Conservation (phyloP, 768 basidiomycete species). For the Agaricus bisporus region DNA sequence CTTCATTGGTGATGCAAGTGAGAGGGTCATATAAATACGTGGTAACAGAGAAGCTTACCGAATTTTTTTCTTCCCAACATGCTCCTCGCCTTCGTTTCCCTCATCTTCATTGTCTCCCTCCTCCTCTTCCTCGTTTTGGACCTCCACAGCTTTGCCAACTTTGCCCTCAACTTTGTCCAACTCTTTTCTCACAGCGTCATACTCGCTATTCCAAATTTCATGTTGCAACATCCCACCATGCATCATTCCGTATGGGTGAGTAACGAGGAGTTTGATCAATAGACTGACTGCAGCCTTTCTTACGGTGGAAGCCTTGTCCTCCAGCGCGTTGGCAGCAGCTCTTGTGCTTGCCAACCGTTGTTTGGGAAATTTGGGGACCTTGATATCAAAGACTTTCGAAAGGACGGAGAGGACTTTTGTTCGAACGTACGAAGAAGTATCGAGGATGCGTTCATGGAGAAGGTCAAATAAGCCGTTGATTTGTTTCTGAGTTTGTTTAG, state of each 20-base stretch:
- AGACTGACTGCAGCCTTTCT: constrained; percentile 78
- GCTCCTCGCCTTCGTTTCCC: constrained; percentile 20
- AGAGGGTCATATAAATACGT: not conserved
- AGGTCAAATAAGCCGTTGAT: constrained; percentile 77
- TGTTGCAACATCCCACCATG: constrained; percentile 78
- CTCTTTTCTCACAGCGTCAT: constrained; percentile 54
- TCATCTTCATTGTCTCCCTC: constrained; percentile 24
- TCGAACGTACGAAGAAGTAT: constrained; percentile 87
- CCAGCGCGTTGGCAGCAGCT: constrained; percentile 72
- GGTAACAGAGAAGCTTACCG: constrained; percentile 18
- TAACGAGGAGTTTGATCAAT: constrained; percentile 66
- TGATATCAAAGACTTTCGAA: constrained; percentile 65
- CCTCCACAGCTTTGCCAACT: constrained; percentile 57
- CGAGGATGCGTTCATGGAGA: constrained; percentile 82
- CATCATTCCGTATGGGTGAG: constrained; percentile 83
- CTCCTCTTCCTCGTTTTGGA: constrained; percentile 32
- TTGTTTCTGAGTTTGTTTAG: constrained; percentile 58
- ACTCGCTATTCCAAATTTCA: constrained; percentile 68
- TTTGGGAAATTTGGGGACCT: constrained; percentile 74
- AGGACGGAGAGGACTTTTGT: constrained; percentile 79
- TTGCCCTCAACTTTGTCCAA: constrained; percentile 64
- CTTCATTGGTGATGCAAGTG: constrained; percentile 15
- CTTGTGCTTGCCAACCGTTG: constrained; percentile 72
- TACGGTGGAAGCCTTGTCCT: constrained; percentile 89
- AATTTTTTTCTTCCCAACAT: constrained; percentile 27